Evolutionary conservation across 1,284 basidiomycete species (phyloP), one percentile per base, ranked within the genome.

Genomic region (Cutaneotrichosporon spelunceum): DNA sequence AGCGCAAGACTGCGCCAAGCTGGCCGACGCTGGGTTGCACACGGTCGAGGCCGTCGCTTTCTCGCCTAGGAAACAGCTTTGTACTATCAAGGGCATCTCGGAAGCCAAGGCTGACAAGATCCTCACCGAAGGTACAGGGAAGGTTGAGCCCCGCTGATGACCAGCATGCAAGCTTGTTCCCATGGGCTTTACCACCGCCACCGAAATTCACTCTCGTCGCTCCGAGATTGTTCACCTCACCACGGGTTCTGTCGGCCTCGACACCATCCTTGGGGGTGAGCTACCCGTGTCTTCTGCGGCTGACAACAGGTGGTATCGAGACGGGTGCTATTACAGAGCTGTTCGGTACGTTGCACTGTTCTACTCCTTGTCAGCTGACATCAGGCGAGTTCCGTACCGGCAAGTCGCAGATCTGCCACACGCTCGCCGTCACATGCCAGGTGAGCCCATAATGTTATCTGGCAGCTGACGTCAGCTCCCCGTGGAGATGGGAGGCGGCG

Each of bases 91-190:
- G 80, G 96, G 96, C 21, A 97, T 99, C 65, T 96, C 93, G 33
- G 96, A 99, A 72, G 86, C 89, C 70, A 99, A 99, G 77, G 96
- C 95, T 2, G 96, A 99, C 78, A 98, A 95, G 83, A 95, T 99
- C 61, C 79, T 99, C 26, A 82, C 84, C 13, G 93, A 96, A 83
- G 93, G 94, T 91, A 64, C 66, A 85, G 5, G 26, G 29, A 11
- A 42, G 33, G 26, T 53, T 39, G 26, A 6, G 45, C 26, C 14
- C 27, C 26, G 48, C 55, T 53, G 26, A 53, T 34, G n/a, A 27
- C 24, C 70, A 97, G 96, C 94, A 2, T 88, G 89, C 73, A 98
- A 97, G 81, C 89, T 98, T 68, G 89, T 99, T 16, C 95, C 95
- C 3, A 87, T 99, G 70, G 96, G 96, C 7, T 99, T 99, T 77